Percentiles rank a stretch among this genome's conserved stretches.
phyloP scores from a whole-genome alignment of 2,329 filamentous ascomycete genomes.

The Colletotrichum lupini region DNA sequence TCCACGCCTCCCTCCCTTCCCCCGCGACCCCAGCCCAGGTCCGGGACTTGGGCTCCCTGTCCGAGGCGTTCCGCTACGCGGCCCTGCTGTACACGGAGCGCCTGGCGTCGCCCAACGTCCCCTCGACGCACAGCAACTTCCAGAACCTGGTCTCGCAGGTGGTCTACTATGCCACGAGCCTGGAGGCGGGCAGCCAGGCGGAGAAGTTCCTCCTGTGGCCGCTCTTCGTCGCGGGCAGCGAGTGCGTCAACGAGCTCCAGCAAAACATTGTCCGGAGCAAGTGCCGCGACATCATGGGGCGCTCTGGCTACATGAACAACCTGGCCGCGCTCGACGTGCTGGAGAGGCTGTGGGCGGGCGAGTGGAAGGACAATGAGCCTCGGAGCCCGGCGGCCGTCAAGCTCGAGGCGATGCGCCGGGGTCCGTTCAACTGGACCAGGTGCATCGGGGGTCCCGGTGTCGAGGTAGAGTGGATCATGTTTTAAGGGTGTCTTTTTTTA shows the following conservation, averaged over 20 bases:
- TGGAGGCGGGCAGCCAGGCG: constrained; percentile 76
- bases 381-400: constrained; percentile 45
- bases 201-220: constrained; percentile 96
- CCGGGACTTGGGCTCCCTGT: constrained; percentile 82
- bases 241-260: constrained; percentile 85
- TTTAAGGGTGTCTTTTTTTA: constrained; percentile 51
- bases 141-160: constrained; percentile 86
- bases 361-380: constrained; percentile 52
- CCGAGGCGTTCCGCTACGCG: constrained; percentile 89
- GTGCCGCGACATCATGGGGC: constrained; percentile 86
- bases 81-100: constrained; percentile 92
- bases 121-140: constrained; percentile 80
- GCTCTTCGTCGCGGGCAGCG: constrained; percentile 88
- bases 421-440: constrained; percentile 68
- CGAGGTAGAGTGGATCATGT: constrained; percentile 76
- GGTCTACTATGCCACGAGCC: constrained; percentile 83
- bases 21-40: constrained; percentile 70
- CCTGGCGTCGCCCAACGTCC: constrained; percentile 79
- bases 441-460: constrained; percentile 66
- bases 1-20: constrained; percentile 62
- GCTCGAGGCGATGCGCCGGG: constrained; percentile 52
- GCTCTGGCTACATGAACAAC: constrained; percentile 95
- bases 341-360: constrained; percentile 82
- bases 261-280: constrained; percentile 82
- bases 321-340: constrained; percentile 85